Percentiles rank a stretch among this genome's conserved stretches.
These are phyloP conservation scores for Fusarium sp. DNA, from an alignment of 2,329 filamentous ascomycete species.

Conservation along the genomic window DNA sequence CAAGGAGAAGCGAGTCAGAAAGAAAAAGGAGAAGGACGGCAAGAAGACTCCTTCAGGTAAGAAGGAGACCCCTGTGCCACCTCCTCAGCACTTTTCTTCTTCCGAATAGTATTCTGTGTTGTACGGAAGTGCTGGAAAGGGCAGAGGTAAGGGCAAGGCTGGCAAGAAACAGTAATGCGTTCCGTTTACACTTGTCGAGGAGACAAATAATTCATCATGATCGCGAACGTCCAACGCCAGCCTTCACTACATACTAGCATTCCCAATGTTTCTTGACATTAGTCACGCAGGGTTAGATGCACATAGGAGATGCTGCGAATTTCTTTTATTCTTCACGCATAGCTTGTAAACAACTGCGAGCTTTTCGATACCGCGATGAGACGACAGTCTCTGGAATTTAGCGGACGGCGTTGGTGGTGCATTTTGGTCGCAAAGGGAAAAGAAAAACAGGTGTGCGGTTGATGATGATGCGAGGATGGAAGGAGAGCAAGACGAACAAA, in stretches of 20 bases:
- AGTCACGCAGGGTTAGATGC: slow-evolving; percentile 6
- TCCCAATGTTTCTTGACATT: neutral
- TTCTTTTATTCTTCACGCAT: slow-evolving; percentile 31
- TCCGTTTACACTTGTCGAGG: neutral
- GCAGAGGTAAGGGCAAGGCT: slow-evolving; percentile 1
- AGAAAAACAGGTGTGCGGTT: slow-evolving; percentile 20
- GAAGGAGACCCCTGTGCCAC: slow-evolving; percentile 47
- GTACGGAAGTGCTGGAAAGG: slow-evolving; percentile 9
- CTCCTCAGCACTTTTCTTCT: slow-evolving; percentile 39
- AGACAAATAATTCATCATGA: neutral
- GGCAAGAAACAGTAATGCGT: slow-evolving; percentile 1
- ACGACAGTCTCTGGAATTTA: slow-evolving; percentile 43
- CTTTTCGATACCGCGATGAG: slow-evolving; percentile 46
- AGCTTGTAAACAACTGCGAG: slow-evolving; percentile 19
- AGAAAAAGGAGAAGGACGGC: slow-evolving; percentile 48
- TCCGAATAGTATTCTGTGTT: slow-evolving; percentile 41
- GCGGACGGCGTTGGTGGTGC: slow-evolving; percentile 49
- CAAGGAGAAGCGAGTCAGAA: slow-evolving; percentile 51
- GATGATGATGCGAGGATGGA: neutral
- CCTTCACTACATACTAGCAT: neutral
- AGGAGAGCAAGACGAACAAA: neutral
- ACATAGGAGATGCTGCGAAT: slow-evolving; percentile 6
- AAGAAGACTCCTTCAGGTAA: slow-evolving; percentile 42
- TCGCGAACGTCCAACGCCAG: neutral
- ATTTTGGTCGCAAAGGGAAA: slow-evolving; percentile 36